phyloP scores from a whole-genome alignment of 1,139 yeast species.

The Zygosaccharomyces pseudobailii region DNA sequence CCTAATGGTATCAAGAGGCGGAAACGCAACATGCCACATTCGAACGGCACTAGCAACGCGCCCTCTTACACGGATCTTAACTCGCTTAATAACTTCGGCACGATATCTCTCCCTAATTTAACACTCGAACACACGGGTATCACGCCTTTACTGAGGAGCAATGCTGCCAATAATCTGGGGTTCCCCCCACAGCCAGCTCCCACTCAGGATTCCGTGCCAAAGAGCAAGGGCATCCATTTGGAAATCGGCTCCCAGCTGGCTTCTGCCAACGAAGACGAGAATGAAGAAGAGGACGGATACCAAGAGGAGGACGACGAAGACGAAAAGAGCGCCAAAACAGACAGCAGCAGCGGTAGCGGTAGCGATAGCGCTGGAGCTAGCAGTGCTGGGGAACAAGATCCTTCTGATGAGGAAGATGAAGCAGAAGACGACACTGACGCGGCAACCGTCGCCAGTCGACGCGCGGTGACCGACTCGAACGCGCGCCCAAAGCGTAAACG shows the following conservation, averaged over 20 bases:
- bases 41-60: conserved; percentile 8
- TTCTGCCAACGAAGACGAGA: conserved; percentile 7
- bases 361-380: conserved; percentile 8
- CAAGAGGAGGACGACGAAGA: conserved; percentile 31
- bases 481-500: conserved; percentile 1
- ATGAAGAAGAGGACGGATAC: conserved; percentile 26
- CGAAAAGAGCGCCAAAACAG: conserved; percentile 9
- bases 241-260: conserved; percentile 9
- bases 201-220: background rate
- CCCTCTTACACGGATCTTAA: conserved; percentile 13
- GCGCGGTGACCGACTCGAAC: background rate
- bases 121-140: conserved; percentile 17
- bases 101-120: conserved; percentile 19
- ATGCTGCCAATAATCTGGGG: conserved; percentile 2
- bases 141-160: conserved; percentile 10
- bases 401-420: conserved; percentile 21
- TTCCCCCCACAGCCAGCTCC: conserved; percentile 1
- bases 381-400: conserved; percentile 11
- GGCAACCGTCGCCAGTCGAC: background rate
- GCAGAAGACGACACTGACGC: conserved; percentile 14
- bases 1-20: conserved; percentile 33
- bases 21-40: conserved; percentile 7
- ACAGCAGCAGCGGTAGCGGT: conserved; percentile 2
- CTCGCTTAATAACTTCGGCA: conserved; percentile 17
- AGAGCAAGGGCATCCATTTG: conserved; percentile 5